Percentiles rank a stretch among this genome's conserved stretches.
Conservation (phyloP, 495 filamentous ascomycete species). For the Neurospora africana region DNA sequence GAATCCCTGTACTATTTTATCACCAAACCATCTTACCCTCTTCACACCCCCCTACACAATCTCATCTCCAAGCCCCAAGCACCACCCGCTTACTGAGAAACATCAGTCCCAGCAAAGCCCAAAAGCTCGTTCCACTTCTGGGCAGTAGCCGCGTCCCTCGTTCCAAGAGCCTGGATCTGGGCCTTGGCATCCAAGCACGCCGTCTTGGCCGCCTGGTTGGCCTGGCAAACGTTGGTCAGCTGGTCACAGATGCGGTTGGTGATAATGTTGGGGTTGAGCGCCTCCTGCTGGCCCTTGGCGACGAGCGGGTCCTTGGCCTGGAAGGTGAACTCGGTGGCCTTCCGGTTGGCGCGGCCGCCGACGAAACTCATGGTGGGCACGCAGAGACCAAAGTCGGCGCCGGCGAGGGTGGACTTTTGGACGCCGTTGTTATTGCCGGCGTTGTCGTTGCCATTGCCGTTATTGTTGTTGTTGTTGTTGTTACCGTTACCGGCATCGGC, state of each 20-base stretch:
- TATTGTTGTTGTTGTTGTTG: not conserved
- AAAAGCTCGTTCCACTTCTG: constrained; percentile 33
- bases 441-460: not conserved
- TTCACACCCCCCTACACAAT: not conserved
- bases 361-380: constrained; percentile 45
- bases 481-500: constrained; percentile 1
- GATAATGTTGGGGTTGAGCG: constrained; percentile 53
- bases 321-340: constrained; percentile 43
- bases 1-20: not conserved
- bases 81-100: not conserved
- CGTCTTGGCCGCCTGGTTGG: constrained; percentile 42
- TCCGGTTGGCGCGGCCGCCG: constrained; percentile 35
- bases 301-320: constrained; percentile 38
- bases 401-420: constrained; percentile 20
- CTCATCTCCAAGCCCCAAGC: not conserved
- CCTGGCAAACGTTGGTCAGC: constrained; percentile 45
- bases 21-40: not conserved
- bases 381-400: constrained; percentile 42
- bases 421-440: not conserved
- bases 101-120: constrained; percentile 30
- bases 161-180: constrained; percentile 26
- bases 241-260: constrained; percentile 56
- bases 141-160: constrained; percentile 31
- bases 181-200: constrained; percentile 35
- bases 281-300: constrained; percentile 40